These are phyloP conservation scores for Mycena filopes DNA, from an alignment of 768 basidiomycete species.

Conservation along the genomic window DNA sequence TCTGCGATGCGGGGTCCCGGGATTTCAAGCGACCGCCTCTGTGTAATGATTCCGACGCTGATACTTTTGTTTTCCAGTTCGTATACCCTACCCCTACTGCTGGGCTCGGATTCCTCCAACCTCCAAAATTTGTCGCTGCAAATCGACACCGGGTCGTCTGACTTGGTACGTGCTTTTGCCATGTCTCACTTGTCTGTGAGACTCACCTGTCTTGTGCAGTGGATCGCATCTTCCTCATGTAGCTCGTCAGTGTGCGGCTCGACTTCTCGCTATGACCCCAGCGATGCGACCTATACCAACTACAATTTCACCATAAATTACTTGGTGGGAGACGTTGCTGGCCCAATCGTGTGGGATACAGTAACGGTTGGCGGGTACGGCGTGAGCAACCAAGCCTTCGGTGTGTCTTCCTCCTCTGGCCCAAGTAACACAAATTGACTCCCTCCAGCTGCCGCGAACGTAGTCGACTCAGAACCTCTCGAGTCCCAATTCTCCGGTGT, in stretches of 20 bases:
- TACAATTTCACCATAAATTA: slow-evolving; percentile 63
- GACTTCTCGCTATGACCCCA: slow-evolving; percentile 66
- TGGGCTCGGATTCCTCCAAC: slow-evolving; percentile 54
- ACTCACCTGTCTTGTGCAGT: slow-evolving; percentile 53
- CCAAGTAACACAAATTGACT: not conserved
- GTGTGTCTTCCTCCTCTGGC: slow-evolving; percentile 47
- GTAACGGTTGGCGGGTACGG: slow-evolving; percentile 71
- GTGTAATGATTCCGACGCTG: not conserved
- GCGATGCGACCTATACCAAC: slow-evolving; percentile 54
- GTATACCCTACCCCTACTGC: slow-evolving; percentile 69
- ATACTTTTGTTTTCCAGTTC: slow-evolving; percentile 56
- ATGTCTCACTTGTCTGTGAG: slow-evolving; percentile 2
- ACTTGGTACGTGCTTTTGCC: slow-evolving; percentile 63
- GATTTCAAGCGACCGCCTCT: slow-evolving; percentile 1
- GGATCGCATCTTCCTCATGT: slow-evolving; percentile 79
- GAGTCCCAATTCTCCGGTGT: slow-evolving; percentile 69
- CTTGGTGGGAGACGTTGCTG: slow-evolving; percentile 65
- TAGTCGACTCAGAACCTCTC: slow-evolving; percentile 68
- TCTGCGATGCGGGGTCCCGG: slow-evolving; percentile 3
- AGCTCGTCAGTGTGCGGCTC: slow-evolving; percentile 61
- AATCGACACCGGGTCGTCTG: slow-evolving; percentile 86
- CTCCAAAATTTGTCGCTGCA: slow-evolving; percentile 70
- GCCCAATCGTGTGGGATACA: slow-evolving; percentile 77
- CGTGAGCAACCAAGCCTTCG: slow-evolving; percentile 75
- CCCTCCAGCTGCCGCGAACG: slow-evolving; percentile 65